Conservation (phyloP, 495 filamentous ascomycete genomes). For the Neurospora intermedia region DNA sequence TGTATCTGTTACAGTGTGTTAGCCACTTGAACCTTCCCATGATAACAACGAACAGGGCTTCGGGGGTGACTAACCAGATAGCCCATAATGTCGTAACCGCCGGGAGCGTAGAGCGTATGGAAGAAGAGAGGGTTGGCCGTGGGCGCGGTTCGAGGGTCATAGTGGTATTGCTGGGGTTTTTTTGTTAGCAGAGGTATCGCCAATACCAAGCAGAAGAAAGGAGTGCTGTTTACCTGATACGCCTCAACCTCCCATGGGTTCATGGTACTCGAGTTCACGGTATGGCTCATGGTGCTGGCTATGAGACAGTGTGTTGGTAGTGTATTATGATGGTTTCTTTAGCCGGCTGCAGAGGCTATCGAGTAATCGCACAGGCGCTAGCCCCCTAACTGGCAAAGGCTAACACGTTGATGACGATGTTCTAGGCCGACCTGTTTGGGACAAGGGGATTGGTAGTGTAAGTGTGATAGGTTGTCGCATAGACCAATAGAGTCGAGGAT, state of each 20-base stretch:
- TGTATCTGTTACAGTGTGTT: slow-evolving; percentile 19
- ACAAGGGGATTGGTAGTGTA: slow-evolving; percentile 6
- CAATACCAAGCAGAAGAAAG: neutral
- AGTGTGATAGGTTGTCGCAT: neutral
- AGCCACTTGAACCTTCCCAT: neutral
- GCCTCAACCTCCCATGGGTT: slow-evolving; percentile 20
- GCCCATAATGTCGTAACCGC: slow-evolving; percentile 35
- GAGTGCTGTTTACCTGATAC: slow-evolving; percentile 7
- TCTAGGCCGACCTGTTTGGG: neutral
- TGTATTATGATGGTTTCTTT: neutral
- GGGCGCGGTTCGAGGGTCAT: neutral
- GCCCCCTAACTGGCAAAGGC: neutral
- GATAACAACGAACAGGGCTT: neutral
- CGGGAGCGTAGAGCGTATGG: slow-evolving; percentile 36
- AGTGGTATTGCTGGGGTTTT: neutral
- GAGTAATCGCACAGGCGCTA: neutral
- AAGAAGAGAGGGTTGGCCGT: slow-evolving; percentile 30
- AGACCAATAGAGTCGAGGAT: neutral
- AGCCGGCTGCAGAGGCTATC: neutral
- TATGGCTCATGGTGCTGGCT: neutral
- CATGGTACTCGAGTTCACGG: slow-evolving; percentile 1
- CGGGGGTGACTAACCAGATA: slow-evolving; percentile 30
- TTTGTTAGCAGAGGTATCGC: neutral
- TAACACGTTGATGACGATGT: neutral
- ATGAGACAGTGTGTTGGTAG: neutral